Base-by-base conservation (phyloP, 2,329 filamentous ascomycete species). In the Zalaria sp. region DNA sequence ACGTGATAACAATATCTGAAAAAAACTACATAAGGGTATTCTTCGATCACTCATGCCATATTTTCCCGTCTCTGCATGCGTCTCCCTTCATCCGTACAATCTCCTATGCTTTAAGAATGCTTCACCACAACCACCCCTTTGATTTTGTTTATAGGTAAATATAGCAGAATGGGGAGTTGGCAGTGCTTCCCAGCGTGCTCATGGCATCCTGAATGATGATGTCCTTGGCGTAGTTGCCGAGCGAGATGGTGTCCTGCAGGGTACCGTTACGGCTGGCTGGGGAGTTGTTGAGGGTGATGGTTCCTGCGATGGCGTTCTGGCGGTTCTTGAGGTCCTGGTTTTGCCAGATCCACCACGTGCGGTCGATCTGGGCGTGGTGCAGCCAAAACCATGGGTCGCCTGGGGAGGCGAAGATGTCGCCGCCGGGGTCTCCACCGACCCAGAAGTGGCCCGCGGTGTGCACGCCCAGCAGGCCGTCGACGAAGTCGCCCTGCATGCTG, bases 311-410 rank as follows among this genome's bases (percentile, higher is more conserved):
- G 5, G 52, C 56, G 44, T 53, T 55, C 39, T 49, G 42, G 8
- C 63, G 51, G 3, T 52, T 53, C 35, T 47, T 42, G 5, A 57
- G 47, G 38, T 68, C 59, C 42, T 59, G 49, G 43, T 62, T 67
- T 52, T 72, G 68, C 69, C 68, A 72, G 9, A 63, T 65, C 60
- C 62, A 66, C 53, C 59, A 71, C 2, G 60, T 49, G 0, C 65
- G 53, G 46, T 70, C 67, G n/a, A 69, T 62, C 56, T 61, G 61
- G 2, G 58, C 57, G 38, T 69, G 67, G 43, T 69, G 66, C 28
- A 64, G 56, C 48, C 58, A 70, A 53, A 69, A 69, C 6, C 51
- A 54, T 1, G 64, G 65, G 34, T 70, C 65, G 4, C 57, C 63
- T 0, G 66, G 64, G 7, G 61, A 65, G 1, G 59, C 55, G 37